phyloP scores from a whole-genome alignment of 768 basidiomycete species.

The Podaxis sp. region DNA sequence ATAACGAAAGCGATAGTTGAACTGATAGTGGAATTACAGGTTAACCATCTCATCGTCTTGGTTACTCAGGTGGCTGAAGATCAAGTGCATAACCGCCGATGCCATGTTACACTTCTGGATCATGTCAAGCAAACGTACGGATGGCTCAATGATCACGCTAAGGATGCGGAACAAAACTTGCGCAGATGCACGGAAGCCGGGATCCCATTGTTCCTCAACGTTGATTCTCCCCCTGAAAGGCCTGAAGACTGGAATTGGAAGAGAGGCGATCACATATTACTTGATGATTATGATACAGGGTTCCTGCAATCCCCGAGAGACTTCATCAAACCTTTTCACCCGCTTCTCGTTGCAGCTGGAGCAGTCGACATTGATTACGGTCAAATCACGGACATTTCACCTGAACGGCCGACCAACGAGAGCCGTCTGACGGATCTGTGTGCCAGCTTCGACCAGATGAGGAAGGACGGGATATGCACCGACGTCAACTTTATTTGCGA shows the following conservation, averaged over 20 bases:
- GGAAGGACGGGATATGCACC: constrained; percentile 25
- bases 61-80: constrained; percentile 22
- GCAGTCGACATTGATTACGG: constrained; percentile 22
- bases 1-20: not conserved
- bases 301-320: constrained; percentile 25
- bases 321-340: constrained; percentile 29
- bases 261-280: constrained; percentile 32
- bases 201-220: constrained; percentile 38
- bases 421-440: constrained; percentile 19
- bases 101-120: constrained; percentile 23
- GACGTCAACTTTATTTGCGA: constrained; percentile 31
- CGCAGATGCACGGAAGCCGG: constrained; percentile 16
- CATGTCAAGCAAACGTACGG: constrained; percentile 40
- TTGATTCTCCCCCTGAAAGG: constrained; percentile 27
- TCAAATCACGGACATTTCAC: constrained; percentile 7
- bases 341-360: constrained; percentile 29
- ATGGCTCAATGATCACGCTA: constrained; percentile 31
- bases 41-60: constrained; percentile 35
- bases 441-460: constrained; percentile 28
- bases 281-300: constrained; percentile 28
- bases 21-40: constrained; percentile 20
- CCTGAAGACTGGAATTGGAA: constrained; percentile 35
- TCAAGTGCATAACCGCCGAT: constrained; percentile 13
- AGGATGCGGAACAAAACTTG: constrained; percentile 16
- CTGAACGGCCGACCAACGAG: constrained; percentile 11